Conservation (phyloP, 192 early-diverging fungal species). For the Coemansia sp. region DNA sequence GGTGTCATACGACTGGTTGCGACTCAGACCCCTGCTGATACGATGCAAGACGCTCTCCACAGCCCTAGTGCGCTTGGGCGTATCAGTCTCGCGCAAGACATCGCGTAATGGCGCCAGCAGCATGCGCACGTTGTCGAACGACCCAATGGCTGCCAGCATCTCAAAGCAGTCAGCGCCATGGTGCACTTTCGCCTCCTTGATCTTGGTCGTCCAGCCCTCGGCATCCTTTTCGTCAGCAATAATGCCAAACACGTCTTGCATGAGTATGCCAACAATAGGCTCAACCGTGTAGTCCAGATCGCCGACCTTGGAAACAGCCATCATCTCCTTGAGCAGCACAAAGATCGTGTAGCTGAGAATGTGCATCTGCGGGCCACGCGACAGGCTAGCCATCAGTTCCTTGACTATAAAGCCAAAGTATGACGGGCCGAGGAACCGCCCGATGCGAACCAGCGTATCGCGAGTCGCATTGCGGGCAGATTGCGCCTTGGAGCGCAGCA, state of each 20-base stretch:
- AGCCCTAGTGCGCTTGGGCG: slow-evolving; percentile 67
- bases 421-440: slow-evolving; percentile 72
- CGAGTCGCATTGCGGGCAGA: slow-evolving; percentile 82
- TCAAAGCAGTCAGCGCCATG: slow-evolving; percentile 88
- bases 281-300: slow-evolving; percentile 78
- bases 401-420: slow-evolving; percentile 90
- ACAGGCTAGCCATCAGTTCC: slow-evolving; percentile 74
- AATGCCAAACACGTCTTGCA: slow-evolving; percentile 92
- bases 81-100: slow-evolving; percentile 80
- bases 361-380: slow-evolving; percentile 87
- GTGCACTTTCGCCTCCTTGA: slow-evolving; percentile 83
- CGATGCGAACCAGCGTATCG: slow-evolving; percentile 84
- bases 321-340: slow-evolving; percentile 70
- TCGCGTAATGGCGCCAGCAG: slow-evolving; percentile 87
- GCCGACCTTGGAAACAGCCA: slow-evolving; percentile 60
- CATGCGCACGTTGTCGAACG: slow-evolving; percentile 63
- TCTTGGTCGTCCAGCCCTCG: slow-evolving; percentile 84
- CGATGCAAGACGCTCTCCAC: slow-evolving; percentile 77
- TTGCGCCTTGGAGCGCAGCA: slow-evolving; percentile 75
- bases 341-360: slow-evolving; percentile 95
- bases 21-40: slow-evolving; percentile 74
- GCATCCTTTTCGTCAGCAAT: slow-evolving; percentile 86
- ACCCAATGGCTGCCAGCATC: slow-evolving; percentile 68
- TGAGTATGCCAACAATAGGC: slow-evolving; percentile 67
- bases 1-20: slow-evolving; percentile 67